Evolutionary conservation across 2,329 filamentous ascomycete species (phyloP).

Genomic region (Pseudogymnoascus sp.): DNA sequence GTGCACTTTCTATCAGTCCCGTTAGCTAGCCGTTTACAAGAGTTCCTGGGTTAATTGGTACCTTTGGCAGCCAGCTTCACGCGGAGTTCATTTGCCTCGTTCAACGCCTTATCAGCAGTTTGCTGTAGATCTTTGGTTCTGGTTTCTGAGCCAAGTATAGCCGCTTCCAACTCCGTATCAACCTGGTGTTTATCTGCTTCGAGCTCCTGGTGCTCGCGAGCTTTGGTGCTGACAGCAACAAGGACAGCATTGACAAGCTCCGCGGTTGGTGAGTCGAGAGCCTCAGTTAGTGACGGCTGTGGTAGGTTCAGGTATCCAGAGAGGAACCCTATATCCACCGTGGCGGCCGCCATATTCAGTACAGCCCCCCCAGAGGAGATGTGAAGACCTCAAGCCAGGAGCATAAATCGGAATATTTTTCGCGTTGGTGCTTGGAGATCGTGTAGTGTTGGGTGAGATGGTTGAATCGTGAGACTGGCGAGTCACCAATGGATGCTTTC

Average conservation of each 20-base stretch:
- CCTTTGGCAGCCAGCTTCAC: conserved; percentile 77
- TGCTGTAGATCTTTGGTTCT: conserved; percentile 74
- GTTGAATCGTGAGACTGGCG: neutral
- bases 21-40: conserved; percentile 15
- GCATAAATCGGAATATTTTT: conserved; percentile 5
- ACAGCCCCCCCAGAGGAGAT: neutral
- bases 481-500: neutral
- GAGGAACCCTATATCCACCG: conserved; percentile 63
- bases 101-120: conserved; percentile 72
- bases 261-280: conserved; percentile 61
- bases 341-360: conserved; percentile 48
- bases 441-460: neutral
- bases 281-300: conserved; percentile 51
- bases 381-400: neutral
- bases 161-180: conserved; percentile 90
- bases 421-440: neutral
- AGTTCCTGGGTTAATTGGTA: conserved; percentile 28
- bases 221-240: conserved; percentile 65
- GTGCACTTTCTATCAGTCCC: conserved; percentile 57
- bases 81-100: conserved; percentile 73
- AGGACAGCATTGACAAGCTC: conserved; percentile 73
- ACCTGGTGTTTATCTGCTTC: conserved; percentile 81
- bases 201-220: conserved; percentile 71
- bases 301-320: conserved; percentile 63
- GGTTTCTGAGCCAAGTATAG: conserved; percentile 72